Evolutionary conservation across 192 early-diverging fungal species (phyloP).

Genomic region (Dispira simplex): DNA sequence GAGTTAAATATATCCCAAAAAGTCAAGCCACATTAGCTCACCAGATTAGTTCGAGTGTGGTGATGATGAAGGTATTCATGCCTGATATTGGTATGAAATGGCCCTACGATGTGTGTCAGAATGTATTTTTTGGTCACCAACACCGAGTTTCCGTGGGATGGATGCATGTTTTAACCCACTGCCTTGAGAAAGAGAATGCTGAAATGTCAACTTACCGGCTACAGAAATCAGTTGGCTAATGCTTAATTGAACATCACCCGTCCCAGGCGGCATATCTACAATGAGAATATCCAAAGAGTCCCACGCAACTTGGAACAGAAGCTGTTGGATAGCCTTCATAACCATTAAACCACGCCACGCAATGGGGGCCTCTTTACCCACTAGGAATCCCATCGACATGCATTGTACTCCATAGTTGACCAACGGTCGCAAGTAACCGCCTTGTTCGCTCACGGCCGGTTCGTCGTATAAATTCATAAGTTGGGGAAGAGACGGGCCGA

Average conservation of each 20-base stretch:
- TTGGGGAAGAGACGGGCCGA: slow-evolving; percentile 74
- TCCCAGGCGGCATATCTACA: slow-evolving; percentile 87
- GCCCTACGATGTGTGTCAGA: too few relatives aligned
- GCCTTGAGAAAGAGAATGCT: too few relatives aligned
- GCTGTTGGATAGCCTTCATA: slow-evolving; percentile 82
- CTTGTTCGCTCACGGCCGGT: slow-evolving; percentile 42
- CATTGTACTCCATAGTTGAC: slow-evolving; percentile 75
- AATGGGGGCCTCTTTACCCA: slow-evolving; percentile 51
- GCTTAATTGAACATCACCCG: slow-evolving; percentile 78
- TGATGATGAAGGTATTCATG: too few relatives aligned
- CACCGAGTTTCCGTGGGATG: too few relatives aligned
- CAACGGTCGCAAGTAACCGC: slow-evolving; percentile 47
- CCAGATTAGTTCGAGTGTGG: too few relatives aligned
- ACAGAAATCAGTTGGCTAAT: slow-evolving; percentile 63
- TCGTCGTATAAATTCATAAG: slow-evolving; percentile 70
- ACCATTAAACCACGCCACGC: slow-evolving; percentile 93
- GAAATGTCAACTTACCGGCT: slow-evolving; percentile 24
- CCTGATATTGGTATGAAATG: too few relatives aligned
- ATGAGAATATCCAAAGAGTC: slow-evolving; percentile 55
- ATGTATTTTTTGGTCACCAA: too few relatives aligned
- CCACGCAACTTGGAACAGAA: slow-evolving; percentile 78
- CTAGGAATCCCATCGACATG: slow-evolving; percentile 88
- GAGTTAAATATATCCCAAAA: too few relatives aligned
- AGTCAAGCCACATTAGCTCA: too few relatives aligned
- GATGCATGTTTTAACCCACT: too few relatives aligned